Evolutionary conservation across 2,329 filamentous ascomycete species (phyloP).

Genomic region (Microdochium nivale): DNA sequence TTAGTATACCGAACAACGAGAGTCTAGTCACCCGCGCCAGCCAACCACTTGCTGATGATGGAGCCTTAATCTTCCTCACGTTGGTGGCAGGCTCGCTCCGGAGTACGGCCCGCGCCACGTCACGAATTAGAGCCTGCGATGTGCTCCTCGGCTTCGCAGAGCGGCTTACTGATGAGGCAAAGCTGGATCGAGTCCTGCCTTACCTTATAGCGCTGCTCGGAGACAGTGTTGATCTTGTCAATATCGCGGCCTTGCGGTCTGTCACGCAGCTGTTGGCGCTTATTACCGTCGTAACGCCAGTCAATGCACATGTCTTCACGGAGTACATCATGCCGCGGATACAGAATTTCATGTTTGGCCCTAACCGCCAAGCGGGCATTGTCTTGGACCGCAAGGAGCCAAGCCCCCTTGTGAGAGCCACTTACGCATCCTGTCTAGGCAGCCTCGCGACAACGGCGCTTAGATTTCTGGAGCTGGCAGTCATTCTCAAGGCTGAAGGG

Average conservation of each 20-base stretch:
- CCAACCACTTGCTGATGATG: constrained; percentile 67
- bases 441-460: constrained; percentile 80
- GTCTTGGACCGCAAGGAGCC: constrained; percentile 36
- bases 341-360: constrained; percentile 42
- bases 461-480: constrained; percentile 82
- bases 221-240: constrained; percentile 77
- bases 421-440: constrained; percentile 87
- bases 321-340: constrained; percentile 61
- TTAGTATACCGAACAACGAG: constrained; percentile 81
- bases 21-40: constrained; percentile 55
- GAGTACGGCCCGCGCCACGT: constrained; percentile 82
- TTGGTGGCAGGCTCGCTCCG: constrained; percentile 81
- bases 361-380: constrained; percentile 22
- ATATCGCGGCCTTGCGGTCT: constrained; percentile 75
- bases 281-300: constrained; percentile 77
- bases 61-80: constrained; percentile 85
- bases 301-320: constrained; percentile 61
- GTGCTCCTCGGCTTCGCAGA: constrained; percentile 87
- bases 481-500: constrained; percentile 76
- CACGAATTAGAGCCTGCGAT: constrained; percentile 82
- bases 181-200: constrained; percentile 84
- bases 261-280: constrained; percentile 83
- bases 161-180: constrained; percentile 86
- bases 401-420: constrained; percentile 69
- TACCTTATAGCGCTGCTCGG: constrained; percentile 78